Conservation (phyloP, 352 stramenopile species). For the Peronospora destructor region DNA sequence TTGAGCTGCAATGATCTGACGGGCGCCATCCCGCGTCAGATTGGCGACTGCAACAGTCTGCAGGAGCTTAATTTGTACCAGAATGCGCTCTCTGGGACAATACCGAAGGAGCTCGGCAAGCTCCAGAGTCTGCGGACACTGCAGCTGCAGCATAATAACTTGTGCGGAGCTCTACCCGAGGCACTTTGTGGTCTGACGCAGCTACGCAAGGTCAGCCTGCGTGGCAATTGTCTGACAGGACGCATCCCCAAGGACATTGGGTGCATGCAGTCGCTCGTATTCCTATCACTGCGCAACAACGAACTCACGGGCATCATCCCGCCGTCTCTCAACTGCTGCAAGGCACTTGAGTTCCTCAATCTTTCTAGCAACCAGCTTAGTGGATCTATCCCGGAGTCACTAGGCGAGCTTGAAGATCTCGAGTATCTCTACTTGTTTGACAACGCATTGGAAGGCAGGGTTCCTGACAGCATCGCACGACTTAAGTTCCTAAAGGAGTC, state of each 20-base stretch:
- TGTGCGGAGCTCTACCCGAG: slow-evolving; percentile 46
- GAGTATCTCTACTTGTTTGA: slow-evolving; percentile 86
- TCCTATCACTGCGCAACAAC: slow-evolving; percentile 84
- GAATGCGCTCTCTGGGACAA: slow-evolving; percentile 58
- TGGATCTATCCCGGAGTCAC: slow-evolving; percentile 53
- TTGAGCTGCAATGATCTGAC: slow-evolving; percentile 79
- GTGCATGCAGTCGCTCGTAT: slow-evolving; percentile 57
- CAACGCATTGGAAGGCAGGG: slow-evolving; percentile 62
- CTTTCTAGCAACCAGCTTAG: slow-evolving; percentile 76
- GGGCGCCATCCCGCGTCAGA: slow-evolving; percentile 36
- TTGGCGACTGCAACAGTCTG: slow-evolving; percentile 49
- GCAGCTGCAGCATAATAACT: slow-evolving; percentile 80
- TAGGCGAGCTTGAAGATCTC: slow-evolving; percentile 70
- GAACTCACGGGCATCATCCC: slow-evolving; percentile 63
- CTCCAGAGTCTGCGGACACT: slow-evolving; percentile 60
- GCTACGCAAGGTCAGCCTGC: slow-evolving; percentile 63
- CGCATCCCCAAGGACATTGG: slow-evolving; percentile 59
- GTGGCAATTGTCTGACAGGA: slow-evolving; percentile 71
- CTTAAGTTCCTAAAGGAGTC: slow-evolving; percentile 78
- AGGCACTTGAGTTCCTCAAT: slow-evolving; percentile 80
- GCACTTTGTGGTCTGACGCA: slow-evolving; percentile 50
- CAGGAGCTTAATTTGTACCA: slow-evolving; percentile 76
- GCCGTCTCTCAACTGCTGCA: slow-evolving; percentile 58
- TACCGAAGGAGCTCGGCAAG: slow-evolving; percentile 47
- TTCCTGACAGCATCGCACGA: slow-evolving; percentile 56